Evolutionary conservation across 1,284 basidiomycete genomes (phyloP), one percentile per base, ranked within the genome.

Genomic region (Ganoderma lucidum): DNA sequence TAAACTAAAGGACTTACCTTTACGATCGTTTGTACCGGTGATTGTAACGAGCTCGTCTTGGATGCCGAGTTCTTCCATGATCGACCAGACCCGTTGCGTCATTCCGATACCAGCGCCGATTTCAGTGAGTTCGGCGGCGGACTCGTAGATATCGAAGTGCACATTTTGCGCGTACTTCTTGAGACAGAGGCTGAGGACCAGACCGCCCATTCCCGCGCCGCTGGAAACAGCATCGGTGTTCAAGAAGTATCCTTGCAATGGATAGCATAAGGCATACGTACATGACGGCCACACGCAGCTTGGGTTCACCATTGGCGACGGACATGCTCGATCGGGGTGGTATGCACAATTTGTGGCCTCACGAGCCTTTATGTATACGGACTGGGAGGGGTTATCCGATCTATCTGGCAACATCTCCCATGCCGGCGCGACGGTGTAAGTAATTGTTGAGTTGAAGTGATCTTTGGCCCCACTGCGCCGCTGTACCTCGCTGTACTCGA

Each of bases 101-200:
- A 81, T 69, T 5, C 71, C 75, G 37, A 80, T 80, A 6, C 83
- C 84, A 6, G 84, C 84, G 5, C 85, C 84, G 48, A 83, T 76
- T 72, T 82, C 81, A 14, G 78, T 74, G 63, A 85, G 81, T 63
- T 77, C 74, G 5, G 68, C 32, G 1, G 82, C 78, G 6, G 80
- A 77, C 74, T 84, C 84, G 74, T 84, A 85, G n/a, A 85, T 73
- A 51, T 82, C 79, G 55, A 85, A 78, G 39, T 80, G 77, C 42
- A 84, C 80, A 66, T 83, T 76, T 3, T 79, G 73, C 64, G 78
- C 53, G 51, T 53, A 76, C 68, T 79, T 78, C 3, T 80, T 75
- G 17, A 85, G 70, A 1, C 80, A 80, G 4, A 83, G 73, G 30
- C 81, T 78, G 65, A 79, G 75, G 8, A 76, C 74, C 9, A 83